Evolutionary conservation across 1,284 basidiomycete genomes (phyloP).

Genomic region (Vanrija sp.): DNA sequence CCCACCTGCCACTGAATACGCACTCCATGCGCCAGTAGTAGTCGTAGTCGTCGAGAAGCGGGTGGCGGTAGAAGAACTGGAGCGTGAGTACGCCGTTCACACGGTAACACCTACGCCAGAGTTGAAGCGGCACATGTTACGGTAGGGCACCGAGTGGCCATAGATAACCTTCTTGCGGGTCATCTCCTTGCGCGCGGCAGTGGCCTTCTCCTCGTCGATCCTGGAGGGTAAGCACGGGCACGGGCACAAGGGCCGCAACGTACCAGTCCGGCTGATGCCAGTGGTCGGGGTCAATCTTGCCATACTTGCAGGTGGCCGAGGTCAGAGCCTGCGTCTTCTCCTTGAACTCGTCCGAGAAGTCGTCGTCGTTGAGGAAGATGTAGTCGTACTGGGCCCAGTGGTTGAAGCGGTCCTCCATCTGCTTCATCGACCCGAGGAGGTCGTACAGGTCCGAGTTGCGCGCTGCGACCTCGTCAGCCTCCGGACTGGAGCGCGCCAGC

Average conservation of each 20-base stretch:
- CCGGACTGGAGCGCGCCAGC: neutral
- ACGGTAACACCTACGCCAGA: constrained; percentile 63
- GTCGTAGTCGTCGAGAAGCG: constrained; percentile 70
- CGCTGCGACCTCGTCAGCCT: constrained; percentile 47
- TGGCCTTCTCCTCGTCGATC: constrained; percentile 69
- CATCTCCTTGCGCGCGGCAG: constrained; percentile 63
- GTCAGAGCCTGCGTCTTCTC: constrained; percentile 65
- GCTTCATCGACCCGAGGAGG: constrained; percentile 55
- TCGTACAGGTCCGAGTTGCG: constrained; percentile 74
- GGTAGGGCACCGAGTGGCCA: constrained; percentile 62
- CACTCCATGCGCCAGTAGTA: constrained; percentile 87
- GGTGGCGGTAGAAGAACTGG: constrained; percentile 74
- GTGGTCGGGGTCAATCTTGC: constrained; percentile 70
- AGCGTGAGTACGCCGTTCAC: neutral
- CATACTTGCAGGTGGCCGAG: constrained; percentile 67
- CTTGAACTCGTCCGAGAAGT: constrained; percentile 73
- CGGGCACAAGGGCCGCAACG: neutral
- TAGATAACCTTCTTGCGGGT: constrained; percentile 78
- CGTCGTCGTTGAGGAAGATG: constrained; percentile 77
- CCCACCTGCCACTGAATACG: constrained; percentile 36
- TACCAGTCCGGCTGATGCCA: constrained; percentile 78
- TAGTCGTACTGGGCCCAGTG: constrained; percentile 79
- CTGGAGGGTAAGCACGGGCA: constrained; percentile 14
- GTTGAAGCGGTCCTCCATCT: constrained; percentile 60
- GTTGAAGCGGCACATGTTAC: constrained; percentile 84